Evolutionary conservation across 208 protist genomes (phyloP).

Genomic region (Trypanosoma caninum): DNA sequence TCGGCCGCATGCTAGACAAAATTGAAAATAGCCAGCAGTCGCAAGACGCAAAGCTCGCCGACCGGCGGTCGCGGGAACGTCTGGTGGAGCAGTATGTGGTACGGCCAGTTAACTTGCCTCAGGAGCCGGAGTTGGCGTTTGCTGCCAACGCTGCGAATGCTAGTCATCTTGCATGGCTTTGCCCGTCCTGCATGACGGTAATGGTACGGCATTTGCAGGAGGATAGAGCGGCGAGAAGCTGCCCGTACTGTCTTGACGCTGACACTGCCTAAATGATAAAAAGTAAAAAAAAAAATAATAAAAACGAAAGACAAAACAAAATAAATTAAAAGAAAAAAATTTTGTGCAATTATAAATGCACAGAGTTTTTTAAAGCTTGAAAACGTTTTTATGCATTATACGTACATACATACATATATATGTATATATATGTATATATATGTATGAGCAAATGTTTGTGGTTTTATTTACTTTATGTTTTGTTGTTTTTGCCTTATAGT

Average conservation of each 20-base stretch:
- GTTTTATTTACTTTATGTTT: background rate
- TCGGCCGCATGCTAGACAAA: slow-evolving; percentile 10
- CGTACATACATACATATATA: slow-evolving; percentile 8
- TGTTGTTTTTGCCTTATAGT: too few relatives aligned
- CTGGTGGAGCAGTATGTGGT: slow-evolving; percentile 65
- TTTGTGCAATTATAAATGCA: background rate
- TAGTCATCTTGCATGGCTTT: slow-evolving; percentile 64
- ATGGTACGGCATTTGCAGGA: slow-evolving; percentile 30
- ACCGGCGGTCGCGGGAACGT: slow-evolving; percentile 44
- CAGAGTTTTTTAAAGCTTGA: background rate
- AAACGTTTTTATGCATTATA: slow-evolving; percentile 11
- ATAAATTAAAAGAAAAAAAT: too few relatives aligned
- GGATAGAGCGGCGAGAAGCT: slow-evolving; percentile 1
- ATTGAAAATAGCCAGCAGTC: background rate
- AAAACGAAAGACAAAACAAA: background rate
- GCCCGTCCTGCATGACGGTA: slow-evolving; percentile 62
- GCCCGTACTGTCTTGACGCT: slow-evolving; percentile 12
- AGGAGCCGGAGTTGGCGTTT: background rate
- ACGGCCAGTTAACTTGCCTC: slow-evolving; percentile 45
- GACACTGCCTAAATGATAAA: background rate
- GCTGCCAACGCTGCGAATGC: slow-evolving; percentile 1
- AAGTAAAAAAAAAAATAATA: background rate
- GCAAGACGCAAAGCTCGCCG: slow-evolving; percentile 3
- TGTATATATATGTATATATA: background rate
- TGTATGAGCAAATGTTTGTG: background rate